A percentile compares a stretch with the other conserved stretches of the same genome.
Evolutionary conservation across 2,329 filamentous ascomycete genomes (phyloP).

Genomic region (Plenodomus tracheiphilus): DNA sequence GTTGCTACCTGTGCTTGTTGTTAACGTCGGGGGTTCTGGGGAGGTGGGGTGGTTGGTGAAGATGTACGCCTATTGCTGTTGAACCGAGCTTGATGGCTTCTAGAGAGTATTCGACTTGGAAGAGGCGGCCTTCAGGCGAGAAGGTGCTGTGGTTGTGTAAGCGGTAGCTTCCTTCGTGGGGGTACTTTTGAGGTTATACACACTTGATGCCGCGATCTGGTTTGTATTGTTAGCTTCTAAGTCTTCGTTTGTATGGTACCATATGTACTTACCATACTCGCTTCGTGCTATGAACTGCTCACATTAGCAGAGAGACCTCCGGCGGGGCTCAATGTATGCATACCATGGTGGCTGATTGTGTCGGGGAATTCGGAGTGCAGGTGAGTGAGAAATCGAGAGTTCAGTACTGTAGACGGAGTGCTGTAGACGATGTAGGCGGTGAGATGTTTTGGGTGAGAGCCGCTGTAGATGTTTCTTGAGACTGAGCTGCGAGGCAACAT

Average conservation of each 20-base stretch:
- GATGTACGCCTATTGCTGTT: slow-evolving; percentile 85
- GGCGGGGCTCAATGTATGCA: slow-evolving; percentile 23
- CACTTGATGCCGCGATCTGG: slow-evolving; percentile 97
- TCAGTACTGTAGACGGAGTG: neutral
- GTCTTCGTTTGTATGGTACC: slow-evolving; percentile 9
- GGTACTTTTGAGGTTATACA: slow-evolving; percentile 41
- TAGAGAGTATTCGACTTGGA: slow-evolving; percentile 99
- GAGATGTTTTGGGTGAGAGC: slow-evolving; percentile 10
- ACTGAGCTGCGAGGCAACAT: slow-evolving; percentile 36
- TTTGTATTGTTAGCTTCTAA: slow-evolving; percentile 16
- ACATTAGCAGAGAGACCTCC: slow-evolving; percentile 37
- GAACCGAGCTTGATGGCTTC: slow-evolving; percentile 99
- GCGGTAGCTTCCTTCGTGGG: slow-evolving; percentile 9
- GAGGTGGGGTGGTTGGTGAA: neutral
- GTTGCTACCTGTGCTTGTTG: slow-evolving; percentile 69
- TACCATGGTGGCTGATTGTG: slow-evolving; percentile 38
- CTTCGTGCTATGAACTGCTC: slow-evolving; percentile 94
- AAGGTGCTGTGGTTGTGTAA: slow-evolving; percentile 73
- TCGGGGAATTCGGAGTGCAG: neutral
- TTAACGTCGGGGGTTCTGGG: slow-evolving; percentile 12
- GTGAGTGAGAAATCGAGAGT: neutral
- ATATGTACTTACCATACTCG: slow-evolving; percentile 82
- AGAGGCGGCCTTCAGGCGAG: slow-evolving; percentile 98
- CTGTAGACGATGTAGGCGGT: neutral
- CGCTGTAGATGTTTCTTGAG: slow-evolving; percentile 22